Evolutionary conservation across 176 grass and related monocot species (phyloP), one percentile per base, ranked within the genome.

Genomic region (Themeda triandra): DNA sequence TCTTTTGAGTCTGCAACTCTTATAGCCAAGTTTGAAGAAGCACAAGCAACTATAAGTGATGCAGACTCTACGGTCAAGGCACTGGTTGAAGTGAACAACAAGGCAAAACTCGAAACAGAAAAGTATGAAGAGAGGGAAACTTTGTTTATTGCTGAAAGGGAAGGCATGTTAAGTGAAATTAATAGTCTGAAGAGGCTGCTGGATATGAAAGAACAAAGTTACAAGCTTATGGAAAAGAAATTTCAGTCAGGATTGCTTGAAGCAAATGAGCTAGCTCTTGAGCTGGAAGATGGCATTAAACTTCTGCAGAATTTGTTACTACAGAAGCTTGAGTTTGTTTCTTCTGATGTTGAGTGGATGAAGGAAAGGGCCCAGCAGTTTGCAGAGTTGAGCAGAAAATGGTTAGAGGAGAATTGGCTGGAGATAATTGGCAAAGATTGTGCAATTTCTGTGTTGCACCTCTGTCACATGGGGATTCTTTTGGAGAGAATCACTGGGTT

Each of bases 391-490:
- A 82, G 51, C 33, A 95, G 91, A 79, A 90, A 79, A 35, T 95
- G 83, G 87, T 87, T 98, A 73, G 93, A 92, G 73, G 91, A 93
- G 44, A 98, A 80, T 69, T 98, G 96, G 96, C 77, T 87, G 78
- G 96, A 93, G 73, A 98, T 98, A 42, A 95, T 98, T 66, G 84
- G 85, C 85, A 98, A 95, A 88, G 96, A 98, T 86, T 98, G 93
- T 92, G 87, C 93, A 67, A 64, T 98, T 82, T 98, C 96, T 51
- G 91, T 95, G 15, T 87, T 98, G 49, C 93, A 98, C 72, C 86
- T 98, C 36, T 98, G 96, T 71, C 93, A 98, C 72, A 95, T 98
- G 93, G 93, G 93, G 33, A 95, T 93, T 82, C 81, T 98, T 71
- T 75, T 94, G 49, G 93, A 98, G 68, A 93, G 93, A 89, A 86